Base-by-base conservation (phyloP, 306 rosid species). In the Geum urbanum region DNA sequence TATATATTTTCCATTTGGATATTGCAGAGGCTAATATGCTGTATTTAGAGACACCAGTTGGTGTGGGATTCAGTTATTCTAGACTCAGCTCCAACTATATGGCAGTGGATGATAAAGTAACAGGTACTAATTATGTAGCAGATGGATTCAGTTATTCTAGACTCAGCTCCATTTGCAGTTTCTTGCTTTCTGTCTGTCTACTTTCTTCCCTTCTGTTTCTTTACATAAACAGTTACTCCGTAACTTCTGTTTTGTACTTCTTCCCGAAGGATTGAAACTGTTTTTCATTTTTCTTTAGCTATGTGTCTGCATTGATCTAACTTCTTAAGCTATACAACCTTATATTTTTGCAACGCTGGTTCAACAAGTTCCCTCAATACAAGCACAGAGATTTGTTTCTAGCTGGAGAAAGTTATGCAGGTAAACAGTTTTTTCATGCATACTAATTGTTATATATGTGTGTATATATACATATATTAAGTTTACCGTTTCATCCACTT, bases 391-490 rank as follows among this genome's bases (percentile, higher is more conserved):
- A 86, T 63, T 73, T 88, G 78, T 88, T 84, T 79, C 80, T 88
- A 9, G 76, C 84, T 18, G 95, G 95, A 50, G 95, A 88, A 79
- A 86, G 95, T 77, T 88, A 88, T 71, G 95, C 95, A 3, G 95
- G 95, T 88, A 73, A 57, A 6, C 58, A 32, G 3, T 32, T 56
- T 27, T 73, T 43, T 32, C 32, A 77, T 46, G 72, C 66, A 75
- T n/a, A n/a, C n/a, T n/a, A n/a, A n/a, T n/a, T n/a, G n/a, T n/a
- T 32, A 32, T 32, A 32, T n/a, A n/a, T n/a, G n/a, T n/a, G n/a
- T n/a, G n/a, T n/a, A n/a, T n/a, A n/a, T n/a, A n/a, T n/a, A n/a
- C 2, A 5, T 24, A 57, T 1, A 14, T 37, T 3, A 1, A 14
- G 13, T 18, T 18, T 4, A 24, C 10, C 13, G 9, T 20, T 53